Percentiles rank a stretch among this genome's conserved stretches.
Evolutionary conservation across 805 yeast genomes (phyloP).

Genomic region (Saturnispora diversa): DNA sequence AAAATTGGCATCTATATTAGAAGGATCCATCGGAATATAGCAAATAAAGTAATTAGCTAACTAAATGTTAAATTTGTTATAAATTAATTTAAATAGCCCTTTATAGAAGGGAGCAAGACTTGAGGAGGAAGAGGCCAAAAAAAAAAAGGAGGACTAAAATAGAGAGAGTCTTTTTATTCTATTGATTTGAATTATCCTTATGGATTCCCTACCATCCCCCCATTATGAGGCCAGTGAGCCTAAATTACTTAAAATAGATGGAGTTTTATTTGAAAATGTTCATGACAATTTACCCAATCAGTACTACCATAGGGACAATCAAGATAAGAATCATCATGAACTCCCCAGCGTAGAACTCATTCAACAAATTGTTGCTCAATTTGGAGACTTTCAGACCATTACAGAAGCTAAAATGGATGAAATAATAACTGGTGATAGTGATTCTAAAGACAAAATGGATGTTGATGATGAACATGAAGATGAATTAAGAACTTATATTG

Average conservation of each 20-base stretch:
- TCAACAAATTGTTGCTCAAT: slow-evolving; percentile 14
- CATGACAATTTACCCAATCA: slow-evolving; percentile 14
- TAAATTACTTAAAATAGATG: slow-evolving; percentile 7
- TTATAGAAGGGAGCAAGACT: too few relatives aligned
- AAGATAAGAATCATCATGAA: slow-evolving; percentile 13
- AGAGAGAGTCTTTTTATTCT: background rate
- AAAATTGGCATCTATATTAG: slow-evolving; percentile 21
- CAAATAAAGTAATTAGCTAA: background rate
- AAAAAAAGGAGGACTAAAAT: background rate
- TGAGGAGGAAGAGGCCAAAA: background rate
- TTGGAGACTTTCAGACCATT: slow-evolving; percentile 42
- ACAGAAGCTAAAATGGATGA: slow-evolving; percentile 46
- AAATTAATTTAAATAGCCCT: too few relatives aligned
- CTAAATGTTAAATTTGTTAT: background rate
- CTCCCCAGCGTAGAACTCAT: slow-evolving; percentile 17
- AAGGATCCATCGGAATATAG: slow-evolving; percentile 10
- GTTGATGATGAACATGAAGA: slow-evolving; percentile 15
- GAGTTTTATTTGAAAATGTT: slow-evolving; percentile 11
- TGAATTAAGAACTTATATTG: slow-evolving; percentile 12
- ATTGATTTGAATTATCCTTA: background rate
- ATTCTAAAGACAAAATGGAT: slow-evolving; percentile 12
- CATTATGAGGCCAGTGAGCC: background rate
- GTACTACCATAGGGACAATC: slow-evolving; percentile 7
- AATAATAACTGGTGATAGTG: slow-evolving; percentile 33
- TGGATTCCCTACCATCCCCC: slow-evolving; percentile 6